Percentiles rank a stretch among this genome's conserved stretches.
Conservation (phyloP, 208 protist genomes). For the Leishmania major region DNA sequence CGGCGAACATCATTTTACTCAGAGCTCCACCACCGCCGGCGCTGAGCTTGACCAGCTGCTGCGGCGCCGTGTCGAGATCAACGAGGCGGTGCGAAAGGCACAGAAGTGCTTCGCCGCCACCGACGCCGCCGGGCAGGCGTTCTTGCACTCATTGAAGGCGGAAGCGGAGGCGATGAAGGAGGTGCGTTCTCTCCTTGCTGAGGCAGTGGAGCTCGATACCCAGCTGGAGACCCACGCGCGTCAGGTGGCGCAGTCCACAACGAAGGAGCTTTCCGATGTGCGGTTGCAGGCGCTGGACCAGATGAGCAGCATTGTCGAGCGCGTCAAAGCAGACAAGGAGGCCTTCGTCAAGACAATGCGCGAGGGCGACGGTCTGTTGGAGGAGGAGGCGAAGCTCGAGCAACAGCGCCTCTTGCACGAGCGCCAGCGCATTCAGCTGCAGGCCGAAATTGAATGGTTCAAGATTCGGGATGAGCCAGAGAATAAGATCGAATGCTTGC, state of each 20-base stretch:
- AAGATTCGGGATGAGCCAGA: conserved; percentile 68
- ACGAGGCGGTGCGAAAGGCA: conserved; percentile 36
- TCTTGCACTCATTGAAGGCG: conserved; percentile 32
- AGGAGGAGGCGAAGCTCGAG: conserved; percentile 65
- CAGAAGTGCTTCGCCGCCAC: conserved; percentile 37
- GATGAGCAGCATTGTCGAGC: conserved; percentile 26
- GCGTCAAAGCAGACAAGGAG: conserved; percentile 40
- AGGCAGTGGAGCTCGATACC: conserved; percentile 31
- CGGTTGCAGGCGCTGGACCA: conserved; percentile 52
- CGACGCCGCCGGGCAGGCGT: conserved; percentile 32
- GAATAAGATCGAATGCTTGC: conserved; percentile 34
- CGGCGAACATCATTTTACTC: not conserved
- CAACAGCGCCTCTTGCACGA: conserved; percentile 54
- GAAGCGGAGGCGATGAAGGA: conserved; percentile 31
- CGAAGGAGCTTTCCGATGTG: conserved; percentile 41
- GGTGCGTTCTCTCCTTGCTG: conserved; percentile 30
- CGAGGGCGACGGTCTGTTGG: conserved; percentile 51
- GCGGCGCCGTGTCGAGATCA: conserved; percentile 35
- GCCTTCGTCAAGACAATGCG: conserved; percentile 41
- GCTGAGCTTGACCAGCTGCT: conserved; percentile 32
- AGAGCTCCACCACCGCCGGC: not conserved
- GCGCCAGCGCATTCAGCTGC: conserved; percentile 69
- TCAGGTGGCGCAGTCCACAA: conserved; percentile 36
- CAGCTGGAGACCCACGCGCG: conserved; percentile 40
- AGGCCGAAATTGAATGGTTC: conserved; percentile 77